Conservation (phyloP, 345 rosid species). For the Camelina hispida region DNA sequence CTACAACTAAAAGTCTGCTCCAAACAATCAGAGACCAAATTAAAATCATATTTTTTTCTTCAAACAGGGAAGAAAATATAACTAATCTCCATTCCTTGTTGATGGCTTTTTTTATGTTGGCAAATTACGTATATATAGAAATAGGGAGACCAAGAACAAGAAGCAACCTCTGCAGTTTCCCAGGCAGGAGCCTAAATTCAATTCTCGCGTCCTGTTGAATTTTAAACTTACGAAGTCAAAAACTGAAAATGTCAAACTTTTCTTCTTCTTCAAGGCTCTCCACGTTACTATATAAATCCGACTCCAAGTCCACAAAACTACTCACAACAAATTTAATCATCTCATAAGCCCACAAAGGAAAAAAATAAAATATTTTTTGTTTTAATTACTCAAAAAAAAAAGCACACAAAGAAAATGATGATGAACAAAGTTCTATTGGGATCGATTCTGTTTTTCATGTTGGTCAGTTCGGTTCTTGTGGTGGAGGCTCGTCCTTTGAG, state of each 20-base stretch:
- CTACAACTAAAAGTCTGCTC: conserved; percentile 37
- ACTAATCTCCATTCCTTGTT: conserved; percentile 26
- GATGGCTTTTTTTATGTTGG: conserved; percentile 36
- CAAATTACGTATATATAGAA: not conserved
- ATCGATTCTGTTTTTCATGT: conserved; percentile 36
- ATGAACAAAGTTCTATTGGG: conserved; percentile 38
- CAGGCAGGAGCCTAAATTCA: conserved; percentile 21
- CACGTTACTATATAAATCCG: conserved; percentile 35
- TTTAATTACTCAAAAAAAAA: not conserved
- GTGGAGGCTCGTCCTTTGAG: conserved; percentile 54
- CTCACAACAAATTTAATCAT: conserved; percentile 29
- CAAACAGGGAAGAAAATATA: not conserved
- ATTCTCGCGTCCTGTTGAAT: conserved; percentile 37
- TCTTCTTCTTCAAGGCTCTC: conserved; percentile 31
- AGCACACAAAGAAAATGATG: conserved; percentile 40
- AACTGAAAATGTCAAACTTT: conserved; percentile 17
- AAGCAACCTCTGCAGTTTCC: conserved; percentile 41
- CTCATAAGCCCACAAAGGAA: not conserved
- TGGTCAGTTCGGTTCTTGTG: conserved; percentile 34
- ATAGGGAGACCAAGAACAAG: conserved; percentile 26
- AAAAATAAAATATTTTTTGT: not conserved
- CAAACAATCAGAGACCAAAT: not conserved
- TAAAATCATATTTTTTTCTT: not conserved
- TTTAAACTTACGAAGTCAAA: conserved; percentile 29
- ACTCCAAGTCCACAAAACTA: conserved; percentile 31